phyloP scores from a whole-genome alignment of 208 protist genomes.

The Wallacemonas collosoma region DNA sequence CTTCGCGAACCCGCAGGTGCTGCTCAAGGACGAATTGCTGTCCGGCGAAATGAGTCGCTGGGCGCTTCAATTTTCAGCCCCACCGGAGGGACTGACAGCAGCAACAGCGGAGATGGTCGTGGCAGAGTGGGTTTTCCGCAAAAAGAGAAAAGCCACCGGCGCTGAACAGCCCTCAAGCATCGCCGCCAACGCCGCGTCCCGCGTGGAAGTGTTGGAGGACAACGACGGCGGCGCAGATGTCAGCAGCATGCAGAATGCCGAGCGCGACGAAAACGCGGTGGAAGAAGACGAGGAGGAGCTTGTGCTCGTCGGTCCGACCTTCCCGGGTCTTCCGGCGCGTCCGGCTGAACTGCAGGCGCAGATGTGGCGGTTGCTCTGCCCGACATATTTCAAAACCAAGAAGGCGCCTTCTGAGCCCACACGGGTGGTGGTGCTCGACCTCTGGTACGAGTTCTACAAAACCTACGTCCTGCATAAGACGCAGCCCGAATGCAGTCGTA shows the following conservation, averaged over 20 bases:
- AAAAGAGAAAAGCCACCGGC: background rate
- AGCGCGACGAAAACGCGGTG: background rate
- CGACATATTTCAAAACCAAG: constrained; percentile 12
- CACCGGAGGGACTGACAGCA: constrained; percentile 6
- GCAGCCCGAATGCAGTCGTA: constrained; percentile 41
- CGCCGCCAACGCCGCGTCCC: background rate
- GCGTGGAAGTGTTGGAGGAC: constrained; percentile 12
- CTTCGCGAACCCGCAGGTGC: constrained; percentile 58
- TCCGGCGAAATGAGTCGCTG: constrained; percentile 51
- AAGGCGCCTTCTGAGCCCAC: background rate
- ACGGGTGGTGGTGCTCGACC: constrained; percentile 51
- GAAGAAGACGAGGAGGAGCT: constrained; percentile 2
- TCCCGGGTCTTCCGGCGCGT: constrained; percentile 30
- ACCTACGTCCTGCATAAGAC: constrained; percentile 67
- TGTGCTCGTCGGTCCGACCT: constrained; percentile 34
- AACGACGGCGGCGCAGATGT: background rate
- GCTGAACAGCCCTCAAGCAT: background rate
- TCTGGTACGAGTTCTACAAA: constrained; percentile 77
- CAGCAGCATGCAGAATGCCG: background rate
- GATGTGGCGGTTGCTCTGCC: constrained; percentile 46
- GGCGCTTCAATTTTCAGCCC: constrained; percentile 28
- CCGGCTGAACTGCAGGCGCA: constrained; percentile 26
- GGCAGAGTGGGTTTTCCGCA: background rate
- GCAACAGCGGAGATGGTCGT: constrained; percentile 24
- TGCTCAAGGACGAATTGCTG: constrained; percentile 28